phyloP scores from a whole-genome alignment of 805 yeast genomes.

The Candida morakotiae region DNA sequence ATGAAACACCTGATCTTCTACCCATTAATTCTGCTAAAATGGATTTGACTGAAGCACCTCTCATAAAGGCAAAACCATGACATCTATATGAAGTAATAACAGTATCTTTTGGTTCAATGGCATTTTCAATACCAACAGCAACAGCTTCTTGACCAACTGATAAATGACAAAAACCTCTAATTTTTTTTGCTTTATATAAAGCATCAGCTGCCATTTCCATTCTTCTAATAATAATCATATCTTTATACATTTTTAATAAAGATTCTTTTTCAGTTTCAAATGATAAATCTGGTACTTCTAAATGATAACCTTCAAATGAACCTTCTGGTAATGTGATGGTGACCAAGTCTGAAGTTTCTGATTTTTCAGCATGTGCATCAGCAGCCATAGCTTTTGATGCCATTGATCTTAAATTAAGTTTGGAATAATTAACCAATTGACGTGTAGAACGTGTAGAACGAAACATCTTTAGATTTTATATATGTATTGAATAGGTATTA shows the following conservation, averaged over 20 bases:
- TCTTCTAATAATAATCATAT: constrained; percentile 90
- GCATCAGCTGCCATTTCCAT: constrained; percentile 99
- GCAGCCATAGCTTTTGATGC: constrained; percentile 5
- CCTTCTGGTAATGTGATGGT: constrained; percentile 66
- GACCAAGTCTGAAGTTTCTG: constrained; percentile 31
- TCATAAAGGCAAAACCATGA: constrained; percentile 96
- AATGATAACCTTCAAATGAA: constrained; percentile 81
- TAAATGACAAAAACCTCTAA: constrained; percentile 98
- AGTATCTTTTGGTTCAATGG: constrained; percentile 79
- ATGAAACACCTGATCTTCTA: constrained; percentile 88
- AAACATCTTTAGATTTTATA: not conserved
- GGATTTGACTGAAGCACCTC: constrained; percentile 88
- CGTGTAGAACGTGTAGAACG: constrained; percentile 4
- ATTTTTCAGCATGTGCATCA: constrained; percentile 18
- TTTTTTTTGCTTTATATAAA: constrained; percentile 94
- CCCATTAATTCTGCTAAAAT: constrained; percentile 97
- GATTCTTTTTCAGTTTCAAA: constrained; percentile 79
- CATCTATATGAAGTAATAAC: constrained; percentile 97
- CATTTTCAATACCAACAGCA: constrained; percentile 97
- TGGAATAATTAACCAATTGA: constrained; percentile 4
- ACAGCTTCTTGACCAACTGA: constrained; percentile 98
- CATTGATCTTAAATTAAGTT: constrained; percentile 3
- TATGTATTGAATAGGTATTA: not conserved
- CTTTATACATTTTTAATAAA: constrained; percentile 90
- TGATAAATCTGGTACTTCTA: constrained; percentile 62